Evolutionary conservation across 2,329 filamentous ascomycete species (phyloP), one percentile per base, ranked within the genome.

Genomic region (Ceratocystis alfenasii): DNA sequence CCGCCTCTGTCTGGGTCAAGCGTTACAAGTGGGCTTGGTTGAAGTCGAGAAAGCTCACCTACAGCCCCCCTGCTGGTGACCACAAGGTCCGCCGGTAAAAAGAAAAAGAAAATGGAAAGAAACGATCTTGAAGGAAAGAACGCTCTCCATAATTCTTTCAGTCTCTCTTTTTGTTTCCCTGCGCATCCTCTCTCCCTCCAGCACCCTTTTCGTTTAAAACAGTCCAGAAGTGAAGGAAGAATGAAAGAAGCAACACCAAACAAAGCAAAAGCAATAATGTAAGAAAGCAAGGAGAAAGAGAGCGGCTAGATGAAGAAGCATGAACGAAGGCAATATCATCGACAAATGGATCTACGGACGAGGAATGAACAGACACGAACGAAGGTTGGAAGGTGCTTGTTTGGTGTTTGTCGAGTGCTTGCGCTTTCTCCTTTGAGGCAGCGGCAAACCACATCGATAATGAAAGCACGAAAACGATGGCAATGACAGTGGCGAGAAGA

Each of bases 11-110:
- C 73, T 99, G 92, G 91, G 88, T 97, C 71, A 99, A 99, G 89
- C 87, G 92, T 81, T 99, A 99, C 87, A 99, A 97, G 86, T 99
- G 94, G 94, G 83, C 91, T 68, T 87, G 89, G 74, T 80, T 99
- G 77, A 99, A 99, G 88, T 88, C 91, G 73, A 87, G 94, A 75
- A 96, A 97, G 87, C 80, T 97, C 72, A 82, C 86, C 72, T 96
- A 95, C 80, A 88, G 86, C 75, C 89, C 90, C 69, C 90, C 90
- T 65, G 80, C 81, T 74, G 77, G 77, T 69, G 75, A 74, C 73
- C 78, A 78, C 73, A 72, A 72, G 64, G 73, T 77, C 71, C 81
- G 81, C 74, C 75, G 74, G 72, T 83, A 78, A 77, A 72, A 66
- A 71, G 70, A 69, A 45, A 55, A 68, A 63, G 45, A 44, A 41